Conservation (phyloP, 2,329 filamentous ascomycete genomes). For the Trichophyton equinum region DNA sequence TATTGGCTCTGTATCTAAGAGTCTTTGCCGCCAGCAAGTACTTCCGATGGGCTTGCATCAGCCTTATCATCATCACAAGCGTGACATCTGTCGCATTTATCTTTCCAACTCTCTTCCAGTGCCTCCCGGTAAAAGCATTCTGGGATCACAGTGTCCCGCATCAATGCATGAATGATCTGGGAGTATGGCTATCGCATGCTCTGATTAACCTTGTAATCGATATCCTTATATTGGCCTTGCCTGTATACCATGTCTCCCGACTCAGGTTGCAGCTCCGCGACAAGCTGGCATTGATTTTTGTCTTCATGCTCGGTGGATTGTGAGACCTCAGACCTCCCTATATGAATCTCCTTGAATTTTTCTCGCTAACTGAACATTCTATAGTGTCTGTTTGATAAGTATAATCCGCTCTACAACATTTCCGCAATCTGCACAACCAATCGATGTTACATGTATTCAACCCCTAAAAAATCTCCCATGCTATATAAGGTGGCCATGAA, state of each 20-base stretch:
- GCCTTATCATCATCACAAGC: conserved; percentile 7
- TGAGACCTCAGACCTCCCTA: conserved; percentile 4
- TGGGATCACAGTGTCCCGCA: conserved; percentile 10
- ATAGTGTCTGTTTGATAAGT: conserved; percentile 30
- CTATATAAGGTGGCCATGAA: neutral
- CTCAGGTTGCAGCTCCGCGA: conserved; percentile 9
- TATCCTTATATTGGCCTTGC: conserved; percentile 9
- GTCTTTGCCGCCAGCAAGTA: conserved; percentile 7
- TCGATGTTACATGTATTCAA: conserved; percentile 10
- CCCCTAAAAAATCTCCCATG: neutral
- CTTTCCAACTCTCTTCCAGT: conserved; percentile 10
- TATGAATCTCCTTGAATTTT: neutral
- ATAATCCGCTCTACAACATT: conserved; percentile 26
- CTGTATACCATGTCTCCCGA: conserved; percentile 8
- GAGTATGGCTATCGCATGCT: conserved; percentile 7
- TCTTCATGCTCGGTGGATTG: conserved; percentile 12
- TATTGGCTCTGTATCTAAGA: conserved; percentile 12
- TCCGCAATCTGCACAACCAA: neutral
- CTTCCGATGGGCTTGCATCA: conserved; percentile 10
- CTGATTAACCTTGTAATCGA: conserved; percentile 11
- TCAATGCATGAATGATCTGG: conserved; percentile 7
- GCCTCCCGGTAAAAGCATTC: conserved; percentile 8
- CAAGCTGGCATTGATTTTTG: conserved; percentile 11
- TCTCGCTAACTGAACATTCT: neutral
- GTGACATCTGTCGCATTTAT: conserved; percentile 7